A percentile compares a stretch with the other conserved stretches of the same genome.
Evolutionary conservation across 1,139 yeast genomes (phyloP).

Genomic region (Pichia sp.): DNA sequence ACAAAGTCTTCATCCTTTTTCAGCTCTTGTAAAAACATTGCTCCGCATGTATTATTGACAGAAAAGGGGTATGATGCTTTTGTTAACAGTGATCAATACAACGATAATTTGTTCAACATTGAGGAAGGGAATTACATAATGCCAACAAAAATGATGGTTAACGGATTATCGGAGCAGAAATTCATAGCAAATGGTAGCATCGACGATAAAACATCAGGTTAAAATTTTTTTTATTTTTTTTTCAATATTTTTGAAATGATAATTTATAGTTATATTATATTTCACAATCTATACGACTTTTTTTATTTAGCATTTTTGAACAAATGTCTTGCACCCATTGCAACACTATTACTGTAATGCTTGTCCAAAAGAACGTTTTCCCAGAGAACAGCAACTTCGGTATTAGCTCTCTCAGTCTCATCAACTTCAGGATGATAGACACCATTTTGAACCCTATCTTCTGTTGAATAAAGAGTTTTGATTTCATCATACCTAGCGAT

Average conservation of each 20-base stretch:
- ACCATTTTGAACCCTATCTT: constrained; percentile 81
- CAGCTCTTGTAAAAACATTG: neutral
- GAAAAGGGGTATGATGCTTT: constrained; percentile 35
- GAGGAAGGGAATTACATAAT: constrained; percentile 12
- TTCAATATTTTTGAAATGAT: neutral
- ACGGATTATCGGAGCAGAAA: neutral
- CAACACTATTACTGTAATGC: constrained; percentile 80
- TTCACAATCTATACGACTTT: neutral
- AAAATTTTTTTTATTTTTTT: neutral
- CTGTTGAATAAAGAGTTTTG: constrained; percentile 76
- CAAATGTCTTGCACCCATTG: constrained; percentile 46
- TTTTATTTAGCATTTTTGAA: constrained; percentile 29
- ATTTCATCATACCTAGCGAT: constrained; percentile 64
- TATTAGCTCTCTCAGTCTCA: constrained; percentile 70
- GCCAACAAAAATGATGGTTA: neutral
- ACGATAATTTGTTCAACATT: constrained; percentile 21
- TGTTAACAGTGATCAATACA: constrained; percentile 32
- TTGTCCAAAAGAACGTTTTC: constrained; percentile 72
- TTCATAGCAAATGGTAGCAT: neutral
- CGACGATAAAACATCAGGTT: constrained; percentile 1
- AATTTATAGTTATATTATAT: neutral
- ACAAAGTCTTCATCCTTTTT: constrained; percentile 28
- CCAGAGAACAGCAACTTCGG: constrained; percentile 89
- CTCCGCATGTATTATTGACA: constrained; percentile 6
- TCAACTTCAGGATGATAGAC: constrained; percentile 60